phyloP scores from a whole-genome alignment of 768 basidiomycete genomes.

The Tremella yokohamensis region DNA sequence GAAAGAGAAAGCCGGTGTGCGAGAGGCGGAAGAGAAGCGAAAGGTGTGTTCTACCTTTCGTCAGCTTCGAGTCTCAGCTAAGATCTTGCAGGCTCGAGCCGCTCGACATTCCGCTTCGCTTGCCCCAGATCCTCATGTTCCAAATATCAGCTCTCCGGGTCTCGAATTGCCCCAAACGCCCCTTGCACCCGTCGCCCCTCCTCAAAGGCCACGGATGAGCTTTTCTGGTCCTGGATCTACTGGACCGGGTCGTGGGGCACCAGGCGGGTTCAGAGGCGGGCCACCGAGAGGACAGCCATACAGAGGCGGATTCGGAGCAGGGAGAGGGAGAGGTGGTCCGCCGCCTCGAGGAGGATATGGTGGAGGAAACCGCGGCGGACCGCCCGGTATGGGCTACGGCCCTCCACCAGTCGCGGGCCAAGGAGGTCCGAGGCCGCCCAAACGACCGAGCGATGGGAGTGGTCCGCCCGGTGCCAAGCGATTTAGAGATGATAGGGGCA shows the following conservation, averaged over 20 bases:
- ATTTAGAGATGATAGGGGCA: no score
- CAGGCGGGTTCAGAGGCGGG: neutral
- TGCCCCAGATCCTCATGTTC: neutral
- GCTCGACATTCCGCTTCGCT: constrained; percentile 6
- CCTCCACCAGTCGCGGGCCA: no score
- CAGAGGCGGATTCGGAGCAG: neutral
- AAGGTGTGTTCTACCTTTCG: constrained; percentile 21
- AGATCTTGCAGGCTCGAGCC: neutral
- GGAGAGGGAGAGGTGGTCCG: neutral
- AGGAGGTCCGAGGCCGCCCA: no score
- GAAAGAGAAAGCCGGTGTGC: constrained; percentile 32
- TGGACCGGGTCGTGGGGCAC: neutral
- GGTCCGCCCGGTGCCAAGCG: no score
- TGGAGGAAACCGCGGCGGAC: no score
- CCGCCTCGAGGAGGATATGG: neutral
- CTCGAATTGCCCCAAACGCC: neutral
- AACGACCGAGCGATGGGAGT: no score
- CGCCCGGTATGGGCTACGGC: no score
- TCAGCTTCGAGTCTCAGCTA: neutral
- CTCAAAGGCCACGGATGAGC: neutral
- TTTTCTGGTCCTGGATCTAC: neutral
- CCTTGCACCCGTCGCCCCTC: constrained; percentile 1
- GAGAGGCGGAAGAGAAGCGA: constrained; percentile 34
- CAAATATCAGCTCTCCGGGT: neutral
- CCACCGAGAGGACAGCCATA: neutral